Evolutionary conservation across 2,329 filamentous ascomycete genomes (phyloP).

Genomic region (Colletotrichum plurivorum): DNA sequence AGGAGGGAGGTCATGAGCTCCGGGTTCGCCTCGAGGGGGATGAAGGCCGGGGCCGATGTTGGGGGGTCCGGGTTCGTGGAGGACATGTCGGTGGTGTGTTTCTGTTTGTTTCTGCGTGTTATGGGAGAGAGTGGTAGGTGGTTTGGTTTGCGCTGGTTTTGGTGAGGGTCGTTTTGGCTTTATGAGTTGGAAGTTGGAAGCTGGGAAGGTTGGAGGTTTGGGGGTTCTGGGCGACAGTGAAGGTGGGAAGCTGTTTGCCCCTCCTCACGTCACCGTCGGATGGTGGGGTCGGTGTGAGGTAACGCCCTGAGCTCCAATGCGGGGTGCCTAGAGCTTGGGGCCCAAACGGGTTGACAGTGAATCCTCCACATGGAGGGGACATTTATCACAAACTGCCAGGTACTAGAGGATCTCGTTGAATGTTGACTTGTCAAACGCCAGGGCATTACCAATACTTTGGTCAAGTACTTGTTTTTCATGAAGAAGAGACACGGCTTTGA

Average conservation of each 20-base stretch:
- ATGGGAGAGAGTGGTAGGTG: neutral
- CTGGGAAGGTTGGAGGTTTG: no score
- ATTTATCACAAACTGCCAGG: no score
- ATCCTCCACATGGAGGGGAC: no score
- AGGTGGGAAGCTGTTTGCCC: no score
- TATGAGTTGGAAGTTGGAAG: neutral
- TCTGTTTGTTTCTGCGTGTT: neutral
- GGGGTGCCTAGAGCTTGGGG: constrained; percentile 37
- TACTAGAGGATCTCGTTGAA: no score
- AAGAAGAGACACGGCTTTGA: constrained; percentile 1
- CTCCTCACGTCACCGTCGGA: no score
- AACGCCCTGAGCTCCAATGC: constrained; percentile 24
- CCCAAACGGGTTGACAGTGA: no score
- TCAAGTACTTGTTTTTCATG: neutral
- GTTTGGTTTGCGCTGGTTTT: neutral
- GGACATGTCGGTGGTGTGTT: constrained; percentile 31
- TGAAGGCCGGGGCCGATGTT: constrained; percentile 61
- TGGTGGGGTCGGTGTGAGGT: constrained; percentile 39
- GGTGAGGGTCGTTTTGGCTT: no score
- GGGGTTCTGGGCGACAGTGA: no score
- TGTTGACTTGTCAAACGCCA: no score
- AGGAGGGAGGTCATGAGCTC: constrained; percentile 89
- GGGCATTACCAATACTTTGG: no score
- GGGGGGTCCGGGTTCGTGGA: constrained; percentile 57
- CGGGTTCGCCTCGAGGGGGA: constrained; percentile 82